phyloP scores from a whole-genome alignment of 192 early-diverging fungal genomes.

The Coemansia sp. region DNA sequence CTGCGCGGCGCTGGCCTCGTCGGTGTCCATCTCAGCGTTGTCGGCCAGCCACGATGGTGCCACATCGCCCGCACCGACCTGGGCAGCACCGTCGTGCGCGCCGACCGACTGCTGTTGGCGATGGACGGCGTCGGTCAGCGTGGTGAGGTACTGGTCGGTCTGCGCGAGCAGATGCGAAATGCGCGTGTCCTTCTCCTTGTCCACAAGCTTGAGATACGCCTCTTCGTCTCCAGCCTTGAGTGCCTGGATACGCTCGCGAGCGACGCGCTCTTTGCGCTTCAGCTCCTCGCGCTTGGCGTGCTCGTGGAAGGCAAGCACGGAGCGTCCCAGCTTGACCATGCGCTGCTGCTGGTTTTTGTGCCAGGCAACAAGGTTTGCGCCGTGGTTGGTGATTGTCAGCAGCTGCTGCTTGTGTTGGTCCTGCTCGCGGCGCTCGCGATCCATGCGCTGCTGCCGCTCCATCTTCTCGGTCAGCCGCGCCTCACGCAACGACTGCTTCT shows the following conservation, averaged over 20 bases:
- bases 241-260: slow-evolving; percentile 94
- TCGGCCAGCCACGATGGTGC: slow-evolving; percentile 42
- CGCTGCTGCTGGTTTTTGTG: slow-evolving; percentile 70
- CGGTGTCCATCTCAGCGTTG: slow-evolving; percentile 37
- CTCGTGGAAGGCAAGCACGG: slow-evolving; percentile 74
- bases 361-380: slow-evolving; percentile 64
- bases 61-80: slow-evolving; percentile 21
- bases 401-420: slow-evolving; percentile 83
- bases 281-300: slow-evolving; percentile 93
- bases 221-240: slow-evolving; percentile 97
- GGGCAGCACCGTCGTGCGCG: slow-evolving; percentile 18
- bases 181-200: slow-evolving; percentile 95
- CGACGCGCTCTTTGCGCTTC: slow-evolving; percentile 78
- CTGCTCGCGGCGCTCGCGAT: slow-evolving; percentile 83
- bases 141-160: slow-evolving; percentile 82
- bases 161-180: slow-evolving; percentile 88
- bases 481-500: slow-evolving; percentile 81
- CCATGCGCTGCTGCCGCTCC: slow-evolving; percentile 83
- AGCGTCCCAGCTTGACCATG: slow-evolving; percentile 71
- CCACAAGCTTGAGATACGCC: slow-evolving; percentile 92
- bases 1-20: slow-evolving; percentile 43
- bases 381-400: slow-evolving; percentile 71
- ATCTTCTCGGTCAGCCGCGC: slow-evolving; percentile 85
- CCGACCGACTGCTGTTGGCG: slow-evolving; percentile 72
- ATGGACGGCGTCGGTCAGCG: slow-evolving; percentile 81